Percentiles rank a stretch among this genome's conserved stretches.
Evolutionary conservation across 345 rosid genomes (phyloP).

Genomic region (Salix koriyanagi): DNA sequence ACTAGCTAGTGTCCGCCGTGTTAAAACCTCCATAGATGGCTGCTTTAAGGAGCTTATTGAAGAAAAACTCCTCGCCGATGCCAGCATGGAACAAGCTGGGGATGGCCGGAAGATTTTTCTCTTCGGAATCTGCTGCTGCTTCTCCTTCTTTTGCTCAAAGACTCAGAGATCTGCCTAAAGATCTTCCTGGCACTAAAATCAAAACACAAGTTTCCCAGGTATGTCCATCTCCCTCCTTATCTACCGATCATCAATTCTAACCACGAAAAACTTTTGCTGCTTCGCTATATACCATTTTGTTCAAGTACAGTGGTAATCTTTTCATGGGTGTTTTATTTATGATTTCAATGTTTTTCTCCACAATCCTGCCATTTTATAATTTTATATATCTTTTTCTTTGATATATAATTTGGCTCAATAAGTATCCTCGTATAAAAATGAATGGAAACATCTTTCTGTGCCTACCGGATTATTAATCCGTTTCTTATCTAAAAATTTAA

Average conservation of each 20-base stretch:
- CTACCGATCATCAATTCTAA: background rate
- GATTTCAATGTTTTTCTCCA: background rate
- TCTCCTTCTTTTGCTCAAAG: conserved; percentile 56
- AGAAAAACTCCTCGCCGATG: conserved; percentile 25
- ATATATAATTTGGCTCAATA: background rate
- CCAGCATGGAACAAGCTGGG: conserved; percentile 15
- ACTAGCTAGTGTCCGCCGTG: background rate
- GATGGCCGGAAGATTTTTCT: conserved; percentile 33
- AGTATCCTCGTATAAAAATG: background rate
- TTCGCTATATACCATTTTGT: background rate
- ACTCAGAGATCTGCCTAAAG: conserved; percentile 68
- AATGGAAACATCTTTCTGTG: background rate
- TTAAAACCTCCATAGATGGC: conserved; percentile 40
- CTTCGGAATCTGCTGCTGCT: conserved; percentile 33
- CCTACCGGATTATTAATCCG: background rate
- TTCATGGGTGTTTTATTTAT: background rate
- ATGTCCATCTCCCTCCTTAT: background rate
- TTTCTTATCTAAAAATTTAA: too few species aligned
- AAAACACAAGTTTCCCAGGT: conserved; percentile 66
- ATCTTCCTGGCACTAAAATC: conserved; percentile 58
- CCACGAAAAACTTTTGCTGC: background rate
- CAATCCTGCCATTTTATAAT: background rate
- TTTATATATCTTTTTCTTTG: too few species aligned
- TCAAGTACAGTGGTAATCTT: background rate
- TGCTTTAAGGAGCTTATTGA: conserved; percentile 35